Evolutionary conservation across 1,284 basidiomycete species (phyloP).

Genomic region (Agroathelia rolfsii): DNA sequence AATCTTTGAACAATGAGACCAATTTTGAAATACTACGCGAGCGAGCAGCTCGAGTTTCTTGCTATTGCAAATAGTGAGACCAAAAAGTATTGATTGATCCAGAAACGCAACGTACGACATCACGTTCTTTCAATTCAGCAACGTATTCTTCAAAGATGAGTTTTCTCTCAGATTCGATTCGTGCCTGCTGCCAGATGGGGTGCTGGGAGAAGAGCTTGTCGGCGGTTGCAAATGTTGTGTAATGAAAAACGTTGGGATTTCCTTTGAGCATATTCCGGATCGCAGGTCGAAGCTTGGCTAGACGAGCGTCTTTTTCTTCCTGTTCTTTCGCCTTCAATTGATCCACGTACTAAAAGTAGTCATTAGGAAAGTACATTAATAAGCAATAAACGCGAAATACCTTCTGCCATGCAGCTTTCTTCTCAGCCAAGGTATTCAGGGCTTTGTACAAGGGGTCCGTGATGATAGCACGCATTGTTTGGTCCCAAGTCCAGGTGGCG

Average conservation of each 20-base stretch:
- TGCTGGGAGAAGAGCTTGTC: slow-evolving; percentile 76
- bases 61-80: slow-evolving; percentile 29
- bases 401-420: slow-evolving; percentile 90
- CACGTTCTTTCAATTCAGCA: slow-evolving; percentile 70
- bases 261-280: slow-evolving; percentile 77
- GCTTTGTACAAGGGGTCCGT: slow-evolving; percentile 97
- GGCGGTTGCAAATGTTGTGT: slow-evolving; percentile 80
- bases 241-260: slow-evolving; percentile 79
- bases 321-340: slow-evolving; percentile 55
- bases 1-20: slow-evolving; percentile 66
- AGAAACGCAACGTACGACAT: slow-evolving; percentile 52
- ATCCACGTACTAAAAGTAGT: slow-evolving; percentile 53
- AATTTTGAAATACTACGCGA: slow-evolving; percentile 72
- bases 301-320: slow-evolving; percentile 71
- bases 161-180: slow-evolving; percentile 73
- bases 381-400: slow-evolving; percentile 26
- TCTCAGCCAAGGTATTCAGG: slow-evolving; percentile 86
- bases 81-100: slow-evolving; percentile 5
- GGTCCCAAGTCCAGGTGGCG: slow-evolving; percentile 94
- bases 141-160: slow-evolving; percentile 88
- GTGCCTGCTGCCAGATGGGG: slow-evolving; percentile 80
- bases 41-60: slow-evolving; percentile 67
- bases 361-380: slow-evolving; percentile 9
- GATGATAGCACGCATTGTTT: slow-evolving; percentile 95
- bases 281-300: slow-evolving; percentile 76